Evolutionary conservation across 2,329 filamentous ascomycete genomes (phyloP), one percentile per base, ranked within the genome.

Genomic region (Epichloe sibirici): DNA sequence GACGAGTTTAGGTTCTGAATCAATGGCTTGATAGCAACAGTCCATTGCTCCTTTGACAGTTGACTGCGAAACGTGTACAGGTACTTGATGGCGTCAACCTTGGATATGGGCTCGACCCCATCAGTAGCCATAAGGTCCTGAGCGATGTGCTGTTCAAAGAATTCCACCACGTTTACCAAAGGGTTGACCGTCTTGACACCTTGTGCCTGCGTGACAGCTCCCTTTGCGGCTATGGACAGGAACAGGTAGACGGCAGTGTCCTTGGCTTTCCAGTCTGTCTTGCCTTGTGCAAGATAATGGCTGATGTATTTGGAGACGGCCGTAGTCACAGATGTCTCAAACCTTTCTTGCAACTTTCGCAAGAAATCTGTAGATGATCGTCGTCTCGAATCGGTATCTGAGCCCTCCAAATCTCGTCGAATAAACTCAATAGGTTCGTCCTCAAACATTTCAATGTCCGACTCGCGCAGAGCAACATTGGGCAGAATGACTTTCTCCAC

Each of bases 361-460:
- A 98, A 71, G 72, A 98, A 98, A 66, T 97, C 93, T 1, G 91
- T 97, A 0, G 94, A 90, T 42, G 93, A 91, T 62, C 93, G 81
- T 59, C 93, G 79, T 63, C 93, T 79, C 1, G 93, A 98, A 66
- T 97, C 93, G 51, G 86, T 94, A 68, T 98, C 93, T 2, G 93
- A 96, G 6, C 93, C 93, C 67, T 98, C 93, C 47, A 98, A 75
- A 68, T 98, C 93, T 62, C 90, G 81, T 57, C 93, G 81, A 63
- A 98, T 98, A 65, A 95, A 98, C 68, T 98, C 93, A 58, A 98
- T 98, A 0, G 93, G 93, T 72, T 98, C 94, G 65, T 98, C 94
- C 66, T 98, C 93, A 61, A 98, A 97, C 59, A 95, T 78, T 67
- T 98, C 93, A 51, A 95, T 79, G 59, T 98, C 94, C 0, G 90